These are phyloP conservation scores for Beauveria bassiana DNA, from an alignment of 2,329 filamentous ascomycete genomes.

Conservation along the genomic window DNA sequence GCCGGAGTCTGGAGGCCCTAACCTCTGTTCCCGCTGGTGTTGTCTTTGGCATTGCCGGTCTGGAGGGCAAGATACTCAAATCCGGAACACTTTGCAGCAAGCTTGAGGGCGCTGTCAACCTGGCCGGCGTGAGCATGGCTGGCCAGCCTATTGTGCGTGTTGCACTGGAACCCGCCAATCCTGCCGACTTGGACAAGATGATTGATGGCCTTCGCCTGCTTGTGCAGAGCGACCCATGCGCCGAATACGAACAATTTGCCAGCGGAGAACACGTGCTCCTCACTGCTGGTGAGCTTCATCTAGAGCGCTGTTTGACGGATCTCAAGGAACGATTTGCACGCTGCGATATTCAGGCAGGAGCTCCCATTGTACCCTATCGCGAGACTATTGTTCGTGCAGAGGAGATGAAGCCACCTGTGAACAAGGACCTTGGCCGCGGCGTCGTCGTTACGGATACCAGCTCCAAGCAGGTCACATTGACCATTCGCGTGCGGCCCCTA, in stretches of 20 bases:
- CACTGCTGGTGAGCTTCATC: conserved; percentile 87
- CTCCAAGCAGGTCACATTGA: conserved; percentile 78
- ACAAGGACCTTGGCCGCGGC: conserved; percentile 80
- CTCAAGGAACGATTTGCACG: conserved; percentile 84
- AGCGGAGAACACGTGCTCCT: conserved; percentile 93
- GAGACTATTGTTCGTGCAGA: conserved; percentile 82
- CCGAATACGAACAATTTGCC: conserved; percentile 85
- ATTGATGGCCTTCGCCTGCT: conserved; percentile 78
- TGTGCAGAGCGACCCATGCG: conserved; percentile 91
- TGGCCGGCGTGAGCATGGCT: conserved; percentile 73
- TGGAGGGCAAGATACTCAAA: conserved; percentile 91
- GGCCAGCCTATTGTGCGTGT: conserved; percentile 92
- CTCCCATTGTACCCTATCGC: conserved; percentile 89
- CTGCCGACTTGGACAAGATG: conserved; percentile 89
- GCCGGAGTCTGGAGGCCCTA: conserved; percentile 74
- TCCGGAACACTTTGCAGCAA: conserved; percentile 89
- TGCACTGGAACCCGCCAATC: conserved; percentile 87
- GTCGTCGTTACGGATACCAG: conserved; percentile 67
- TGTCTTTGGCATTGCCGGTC: conserved; percentile 87
- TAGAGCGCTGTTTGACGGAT: conserved; percentile 91
- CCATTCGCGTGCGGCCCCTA: conserved; percentile 69
- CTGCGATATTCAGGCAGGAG: conserved; percentile 90
- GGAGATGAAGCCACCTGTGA: conserved; percentile 85
- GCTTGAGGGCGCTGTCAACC: conserved; percentile 76
- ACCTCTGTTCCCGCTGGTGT: conserved; percentile 84